phyloP scores from a whole-genome alignment of 306 rosid genomes.

The Abrus pulchellus region DNA sequence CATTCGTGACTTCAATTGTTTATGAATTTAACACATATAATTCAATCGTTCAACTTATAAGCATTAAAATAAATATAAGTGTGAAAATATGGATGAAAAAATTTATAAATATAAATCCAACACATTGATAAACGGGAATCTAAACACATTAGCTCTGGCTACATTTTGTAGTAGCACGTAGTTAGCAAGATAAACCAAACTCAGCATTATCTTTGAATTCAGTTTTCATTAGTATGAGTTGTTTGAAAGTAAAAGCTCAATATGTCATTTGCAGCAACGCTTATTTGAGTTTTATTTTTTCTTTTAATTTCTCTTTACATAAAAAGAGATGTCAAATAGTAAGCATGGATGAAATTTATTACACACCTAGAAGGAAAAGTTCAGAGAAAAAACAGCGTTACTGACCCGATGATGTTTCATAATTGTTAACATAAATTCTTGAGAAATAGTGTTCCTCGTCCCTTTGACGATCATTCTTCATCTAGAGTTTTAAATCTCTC shows the following conservation, averaged over 20 bases:
- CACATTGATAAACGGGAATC: no score
- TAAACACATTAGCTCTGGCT: no score
- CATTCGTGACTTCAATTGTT: conserved; percentile 12
- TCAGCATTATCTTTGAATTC: no score
- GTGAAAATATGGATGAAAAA: no score
- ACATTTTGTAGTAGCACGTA: no score
- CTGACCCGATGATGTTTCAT: conserved; percentile 5
- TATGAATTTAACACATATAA: neutral
- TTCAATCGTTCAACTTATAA: no score
- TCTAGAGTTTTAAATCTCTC: conserved; percentile 53
- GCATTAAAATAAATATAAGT: no score
- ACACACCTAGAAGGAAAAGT: conserved; percentile 15
- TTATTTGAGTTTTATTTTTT: conserved; percentile 11
- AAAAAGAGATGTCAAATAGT: conserved; percentile 36
- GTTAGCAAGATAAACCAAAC: no score
- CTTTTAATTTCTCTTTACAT: conserved; percentile 1
- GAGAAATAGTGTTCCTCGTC: conserved; percentile 36
- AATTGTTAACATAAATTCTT: conserved; percentile 42
- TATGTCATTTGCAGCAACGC: conserved; percentile 23
- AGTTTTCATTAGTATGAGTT: neutral
- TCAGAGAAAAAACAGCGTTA: conserved; percentile 6
- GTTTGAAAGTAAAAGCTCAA: conserved; percentile 20
- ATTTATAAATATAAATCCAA: no score
- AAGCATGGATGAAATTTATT: conserved; percentile 29
- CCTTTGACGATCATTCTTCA: conserved; percentile 42